Percentiles rank a stretch among this genome's conserved stretches.
Evolutionary conservation across 2,329 filamentous ascomycete genomes (phyloP).

Genomic region (Pyrenophora graminea): DNA sequence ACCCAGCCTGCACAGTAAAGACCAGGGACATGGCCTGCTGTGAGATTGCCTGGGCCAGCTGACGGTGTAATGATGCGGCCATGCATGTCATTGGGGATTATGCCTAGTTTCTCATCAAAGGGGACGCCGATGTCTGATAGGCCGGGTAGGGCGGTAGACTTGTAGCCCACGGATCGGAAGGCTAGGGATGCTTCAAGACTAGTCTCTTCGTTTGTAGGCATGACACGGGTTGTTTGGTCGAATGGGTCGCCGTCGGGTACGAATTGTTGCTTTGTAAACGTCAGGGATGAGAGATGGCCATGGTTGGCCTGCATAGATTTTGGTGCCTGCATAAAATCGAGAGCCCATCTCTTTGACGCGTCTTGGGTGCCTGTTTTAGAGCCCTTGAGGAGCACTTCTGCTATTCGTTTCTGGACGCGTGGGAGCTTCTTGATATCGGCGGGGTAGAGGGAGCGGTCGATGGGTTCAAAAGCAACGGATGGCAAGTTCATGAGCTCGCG

Average conservation of each 20-base stretch:
- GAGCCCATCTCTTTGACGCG: conserved; percentile 73
- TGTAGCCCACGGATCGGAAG: conserved; percentile 95
- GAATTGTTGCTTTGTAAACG: conserved; percentile 63
- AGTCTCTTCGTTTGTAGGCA: conserved; percentile 50
- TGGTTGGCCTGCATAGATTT: conserved; percentile 64
- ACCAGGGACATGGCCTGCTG: conserved; percentile 64
- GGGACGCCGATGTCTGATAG: conserved; percentile 73
- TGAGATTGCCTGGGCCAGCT: conserved; percentile 44
- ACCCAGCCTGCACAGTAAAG: conserved; percentile 97
- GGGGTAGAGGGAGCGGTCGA: conserved; percentile 70
- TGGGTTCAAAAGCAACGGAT: conserved; percentile 70
- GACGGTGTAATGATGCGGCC: conserved; percentile 67
- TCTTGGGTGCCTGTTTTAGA: conserved; percentile 57
- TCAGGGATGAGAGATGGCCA: conserved; percentile 63
- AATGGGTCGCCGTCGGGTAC: conserved; percentile 49
- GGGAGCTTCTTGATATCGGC: conserved; percentile 69
- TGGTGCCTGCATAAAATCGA: conserved; percentile 85
- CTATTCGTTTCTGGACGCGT: conserved; percentile 74
- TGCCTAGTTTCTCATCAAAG: conserved; percentile 74
- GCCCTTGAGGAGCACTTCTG: conserved; percentile 80
- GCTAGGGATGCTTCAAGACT: conserved; percentile 70
- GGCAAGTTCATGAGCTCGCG: conserved; percentile 83
- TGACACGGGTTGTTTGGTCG: conserved; percentile 57
- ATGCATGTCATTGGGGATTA: conserved; percentile 79
- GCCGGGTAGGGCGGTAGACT: conserved; percentile 75